phyloP scores from a whole-genome alignment of 2,329 filamentous ascomycete genomes.

The Aspergillus ibericus region DNA sequence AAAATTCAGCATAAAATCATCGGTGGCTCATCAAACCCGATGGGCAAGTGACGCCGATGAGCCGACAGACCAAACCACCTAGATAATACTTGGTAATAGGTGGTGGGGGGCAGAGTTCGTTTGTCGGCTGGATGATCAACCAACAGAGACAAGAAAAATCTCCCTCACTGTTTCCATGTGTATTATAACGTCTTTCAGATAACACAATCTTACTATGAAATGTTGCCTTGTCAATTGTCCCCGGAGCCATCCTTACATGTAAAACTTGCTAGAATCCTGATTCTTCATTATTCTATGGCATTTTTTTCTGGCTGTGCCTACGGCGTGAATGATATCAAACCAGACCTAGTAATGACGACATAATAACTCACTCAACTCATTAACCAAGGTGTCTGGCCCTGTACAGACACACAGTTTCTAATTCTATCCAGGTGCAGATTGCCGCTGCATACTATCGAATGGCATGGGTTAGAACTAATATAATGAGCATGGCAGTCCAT shows the following conservation, averaged over 20 bases:
- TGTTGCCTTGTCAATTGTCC: not conserved
- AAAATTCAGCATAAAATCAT: not conserved
- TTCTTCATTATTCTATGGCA: not conserved
- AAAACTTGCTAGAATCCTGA: not conserved
- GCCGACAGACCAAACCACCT: conserved; percentile 12
- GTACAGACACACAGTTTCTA: not conserved
- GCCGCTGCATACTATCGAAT: not conserved
- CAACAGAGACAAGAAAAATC: not conserved
- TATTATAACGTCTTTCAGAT: not conserved
- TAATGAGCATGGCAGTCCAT: not conserved
- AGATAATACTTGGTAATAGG: conserved; percentile 6
- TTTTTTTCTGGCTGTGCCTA: no score
- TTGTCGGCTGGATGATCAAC: conserved; percentile 11
- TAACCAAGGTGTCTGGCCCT: not conserved
- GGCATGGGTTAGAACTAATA: not conserved
- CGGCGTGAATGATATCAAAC: not conserved
- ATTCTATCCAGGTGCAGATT: conserved; percentile 1
- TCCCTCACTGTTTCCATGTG: not conserved
- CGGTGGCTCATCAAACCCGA: conserved; percentile 9
- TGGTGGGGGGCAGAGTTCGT: conserved; percentile 7
- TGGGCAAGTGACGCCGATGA: conserved; percentile 21
- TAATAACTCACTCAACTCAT: not conserved
- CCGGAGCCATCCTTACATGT: not conserved
- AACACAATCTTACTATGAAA: not conserved
- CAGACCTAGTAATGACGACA: not conserved